Evolutionary conservation across 2,329 filamentous ascomycete species (phyloP), one percentile per base, ranked within the genome.

Genomic region (Fusarium tuaranense): DNA sequence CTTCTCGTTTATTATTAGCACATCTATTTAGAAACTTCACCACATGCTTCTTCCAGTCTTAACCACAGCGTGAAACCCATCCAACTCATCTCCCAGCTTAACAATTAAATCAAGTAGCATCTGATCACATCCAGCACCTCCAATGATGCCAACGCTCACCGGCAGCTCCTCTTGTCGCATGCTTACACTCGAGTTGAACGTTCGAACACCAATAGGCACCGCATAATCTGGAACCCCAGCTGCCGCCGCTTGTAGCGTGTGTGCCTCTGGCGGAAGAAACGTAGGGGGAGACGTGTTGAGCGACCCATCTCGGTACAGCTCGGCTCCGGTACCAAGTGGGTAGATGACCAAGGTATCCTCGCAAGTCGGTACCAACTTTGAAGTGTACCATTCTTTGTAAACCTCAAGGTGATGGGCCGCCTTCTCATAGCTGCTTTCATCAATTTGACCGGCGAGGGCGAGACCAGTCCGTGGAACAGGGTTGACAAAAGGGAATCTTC

Each of bases 91-190:
- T 5, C 59, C 59, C 18, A 62, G 41, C 59, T 48, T 48, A 2
- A 48, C 30, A 22, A 48, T 18, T 6, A 62, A 20, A 32, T 62
- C 59, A 0, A 62, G 6, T 9, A 62, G 14, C 59, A 62, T 62
- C 22, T 46, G n/a, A 20, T 62, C 59, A 34, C 59, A 62, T 3
- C 59, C 59, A 14, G 59, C 41, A 13, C 59, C 59, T 5, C 59
- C 59, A 22, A 62, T 36, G 18, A 62, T 48, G 9, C 59, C 59
- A 34, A 62, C 39, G 12, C 39, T 62, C n/a, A 62, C 59, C 27
- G 59, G 59, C 16, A 62, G 59, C 20, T 48, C 30, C 13, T 62
- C 59, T 16, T 62, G 39, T 2, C 39, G 39, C 27, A 34, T 30
- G 25, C 27, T 62, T 12, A 62, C 39, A 3, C 25, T 46, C 13